These are phyloP conservation scores for Aleurites moluccanus DNA, from an alignment of 441 rosid species.

Conservation along the genomic window DNA sequence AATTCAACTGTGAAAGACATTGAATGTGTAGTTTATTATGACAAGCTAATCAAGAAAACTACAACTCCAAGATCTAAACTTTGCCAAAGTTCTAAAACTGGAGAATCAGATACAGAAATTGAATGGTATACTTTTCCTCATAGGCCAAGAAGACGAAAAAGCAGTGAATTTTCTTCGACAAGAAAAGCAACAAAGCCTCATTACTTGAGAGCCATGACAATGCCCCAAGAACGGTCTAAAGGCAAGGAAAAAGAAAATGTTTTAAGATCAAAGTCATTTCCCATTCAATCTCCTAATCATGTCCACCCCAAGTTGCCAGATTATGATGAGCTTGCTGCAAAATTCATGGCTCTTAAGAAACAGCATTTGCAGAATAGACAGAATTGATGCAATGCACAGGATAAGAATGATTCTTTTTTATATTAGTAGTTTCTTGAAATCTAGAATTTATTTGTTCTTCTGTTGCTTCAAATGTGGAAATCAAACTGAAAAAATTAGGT, in stretches of 20 bases:
- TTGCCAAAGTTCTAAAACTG: slow-evolving; percentile 4
- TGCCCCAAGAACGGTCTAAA: slow-evolving; percentile 52
- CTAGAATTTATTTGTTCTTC: neutral
- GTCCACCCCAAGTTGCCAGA: slow-evolving; percentile 90
- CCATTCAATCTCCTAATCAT: slow-evolving; percentile 45
- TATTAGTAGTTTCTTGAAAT: neutral
- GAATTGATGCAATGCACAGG: neutral
- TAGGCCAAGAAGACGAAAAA: slow-evolving; percentile 23
- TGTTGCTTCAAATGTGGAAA: neutral
- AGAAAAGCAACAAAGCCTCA: slow-evolving; percentile 26
- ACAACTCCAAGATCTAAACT: slow-evolving; percentile 21
- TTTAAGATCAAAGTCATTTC: slow-evolving; percentile 44
- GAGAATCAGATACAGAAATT: slow-evolving; percentile 24
- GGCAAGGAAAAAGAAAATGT: slow-evolving; percentile 25
- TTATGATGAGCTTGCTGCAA: slow-evolving; percentile 67
- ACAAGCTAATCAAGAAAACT: slow-evolving; percentile 30
- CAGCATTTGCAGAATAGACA: slow-evolving; percentile 33
- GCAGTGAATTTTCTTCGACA: slow-evolving; percentile 21
- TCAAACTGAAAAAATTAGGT: too few relatives aligned
- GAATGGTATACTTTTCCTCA: slow-evolving; percentile 13
- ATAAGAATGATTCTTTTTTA: neutral
- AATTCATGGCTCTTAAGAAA: slow-evolving; percentile 64
- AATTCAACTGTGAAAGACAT: slow-evolving; percentile 35
- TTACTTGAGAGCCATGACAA: slow-evolving; percentile 49
- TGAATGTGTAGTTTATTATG: slow-evolving; percentile 43